Evolutionary conservation across 2,329 filamentous ascomycete genomes (phyloP).

Genomic region (Simplicillium aogashimaense): DNA sequence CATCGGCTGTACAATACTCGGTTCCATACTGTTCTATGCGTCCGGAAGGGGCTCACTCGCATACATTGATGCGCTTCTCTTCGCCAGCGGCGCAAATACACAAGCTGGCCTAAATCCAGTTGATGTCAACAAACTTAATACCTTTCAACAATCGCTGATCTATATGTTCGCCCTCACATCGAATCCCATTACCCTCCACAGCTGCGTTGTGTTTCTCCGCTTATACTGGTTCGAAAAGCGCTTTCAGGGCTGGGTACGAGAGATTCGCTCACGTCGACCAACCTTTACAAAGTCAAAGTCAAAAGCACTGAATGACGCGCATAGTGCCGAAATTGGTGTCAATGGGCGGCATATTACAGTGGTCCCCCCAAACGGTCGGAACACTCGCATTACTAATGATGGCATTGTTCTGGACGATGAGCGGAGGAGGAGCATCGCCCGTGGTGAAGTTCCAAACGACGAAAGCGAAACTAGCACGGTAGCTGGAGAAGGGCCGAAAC

Average conservation of each 20-base stretch:
- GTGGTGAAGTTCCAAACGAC: neutral
- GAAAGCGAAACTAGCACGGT: constrained; percentile 22
- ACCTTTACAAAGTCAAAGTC: constrained; percentile 54
- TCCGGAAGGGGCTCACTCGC: constrained; percentile 44
- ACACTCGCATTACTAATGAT: constrained; percentile 51
- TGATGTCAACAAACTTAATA: constrained; percentile 56
- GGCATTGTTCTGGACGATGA: constrained; percentile 39
- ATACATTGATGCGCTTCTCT: constrained; percentile 86
- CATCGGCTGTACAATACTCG: constrained; percentile 59
- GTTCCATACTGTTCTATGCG: constrained; percentile 68
- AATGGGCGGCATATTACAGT: constrained; percentile 57
- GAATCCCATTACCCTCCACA: constrained; percentile 77
- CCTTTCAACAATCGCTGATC: constrained; percentile 64
- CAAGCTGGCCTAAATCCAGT: constrained; percentile 88
- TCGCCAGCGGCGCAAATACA: constrained; percentile 75
- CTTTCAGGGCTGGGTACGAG: constrained; percentile 73
- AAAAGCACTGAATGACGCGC: constrained; percentile 30
- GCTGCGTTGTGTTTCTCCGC: constrained; percentile 81
- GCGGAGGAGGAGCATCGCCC: neutral
- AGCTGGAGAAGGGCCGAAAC: neutral
- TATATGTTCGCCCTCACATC: constrained; percentile 63
- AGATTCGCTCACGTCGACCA: constrained; percentile 57
- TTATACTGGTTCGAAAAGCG: constrained; percentile 98
- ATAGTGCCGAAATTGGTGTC: constrained; percentile 51
- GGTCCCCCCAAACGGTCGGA: constrained; percentile 45